Conservation (phyloP, 1,284 basidiomycete species). For the Tausonia pullulans region DNA sequence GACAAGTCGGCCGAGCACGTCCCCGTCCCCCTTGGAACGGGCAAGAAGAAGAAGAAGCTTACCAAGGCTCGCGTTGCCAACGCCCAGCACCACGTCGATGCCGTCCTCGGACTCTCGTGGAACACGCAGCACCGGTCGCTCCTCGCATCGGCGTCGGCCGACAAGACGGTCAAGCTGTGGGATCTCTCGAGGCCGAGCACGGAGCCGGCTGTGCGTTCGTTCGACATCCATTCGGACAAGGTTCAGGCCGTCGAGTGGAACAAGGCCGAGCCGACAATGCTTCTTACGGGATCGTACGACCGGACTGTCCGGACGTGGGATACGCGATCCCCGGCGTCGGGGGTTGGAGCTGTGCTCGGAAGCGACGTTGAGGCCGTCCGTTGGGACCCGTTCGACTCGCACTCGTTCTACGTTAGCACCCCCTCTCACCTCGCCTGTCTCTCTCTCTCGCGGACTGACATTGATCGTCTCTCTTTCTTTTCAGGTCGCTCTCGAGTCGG, state of each 20-base stretch:
- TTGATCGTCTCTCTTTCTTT: slow-evolving; percentile 1
- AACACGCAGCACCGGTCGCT: slow-evolving; percentile 80
- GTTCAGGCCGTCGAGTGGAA: slow-evolving; percentile 99
- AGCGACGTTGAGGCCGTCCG: slow-evolving; percentile 86
- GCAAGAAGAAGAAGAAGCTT: slow-evolving; percentile 91
- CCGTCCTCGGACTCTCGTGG: slow-evolving; percentile 85
- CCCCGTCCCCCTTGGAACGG: slow-evolving; percentile 63
- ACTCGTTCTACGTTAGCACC: slow-evolving; percentile 69
- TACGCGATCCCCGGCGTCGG: slow-evolving; percentile 63
- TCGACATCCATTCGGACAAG: slow-evolving; percentile 84
- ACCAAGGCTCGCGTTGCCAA: slow-evolving; percentile 57
- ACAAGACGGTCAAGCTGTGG: slow-evolving; percentile 95
- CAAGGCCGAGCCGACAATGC: slow-evolving; percentile 58
- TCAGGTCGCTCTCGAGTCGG: slow-evolving; percentile 85
- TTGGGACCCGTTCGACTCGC: slow-evolving; percentile 91
- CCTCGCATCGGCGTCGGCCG: slow-evolving; percentile 83
- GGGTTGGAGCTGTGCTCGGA: slow-evolving; percentile 65
- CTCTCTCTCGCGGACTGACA: background rate
- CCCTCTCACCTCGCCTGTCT: background rate
- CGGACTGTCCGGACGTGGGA: slow-evolving; percentile 89
- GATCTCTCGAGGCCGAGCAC: slow-evolving; percentile 67
- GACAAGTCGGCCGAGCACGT: slow-evolving; percentile 72
- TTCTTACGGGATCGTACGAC: slow-evolving; percentile 89
- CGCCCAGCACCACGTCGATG: slow-evolving; percentile 77
- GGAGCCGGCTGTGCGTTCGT: slow-evolving; percentile 60